Conservation (phyloP, 2,329 filamentous ascomycete genomes). For the Penicillium frequentans region DNA sequence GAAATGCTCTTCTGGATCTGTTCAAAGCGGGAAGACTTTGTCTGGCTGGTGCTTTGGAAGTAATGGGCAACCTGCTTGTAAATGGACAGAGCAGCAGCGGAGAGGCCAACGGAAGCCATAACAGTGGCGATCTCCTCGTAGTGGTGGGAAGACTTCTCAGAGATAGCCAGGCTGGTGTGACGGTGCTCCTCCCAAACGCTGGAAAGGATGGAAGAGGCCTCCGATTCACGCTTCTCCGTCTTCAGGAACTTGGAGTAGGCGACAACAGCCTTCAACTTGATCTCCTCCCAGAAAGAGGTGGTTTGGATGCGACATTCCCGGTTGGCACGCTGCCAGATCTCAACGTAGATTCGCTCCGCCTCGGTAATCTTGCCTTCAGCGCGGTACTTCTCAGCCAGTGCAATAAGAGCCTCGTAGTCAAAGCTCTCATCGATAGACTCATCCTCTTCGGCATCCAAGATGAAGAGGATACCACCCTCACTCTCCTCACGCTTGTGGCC, state of each 20-base stretch:
- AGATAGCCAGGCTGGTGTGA: conserved; percentile 41
- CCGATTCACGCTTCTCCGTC: conserved; percentile 44
- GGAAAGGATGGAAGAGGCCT: conserved; percentile 48
- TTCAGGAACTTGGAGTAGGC: conserved; percentile 51
- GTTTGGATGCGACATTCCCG: conserved; percentile 45
- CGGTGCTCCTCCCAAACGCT: conserved; percentile 53
- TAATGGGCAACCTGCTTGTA: conserved; percentile 45
- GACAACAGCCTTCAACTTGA: conserved; percentile 49
- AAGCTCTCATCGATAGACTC: conserved; percentile 37
- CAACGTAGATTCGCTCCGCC: conserved; percentile 51
- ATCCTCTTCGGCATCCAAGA: conserved; percentile 41
- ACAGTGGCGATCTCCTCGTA: conserved; percentile 45
- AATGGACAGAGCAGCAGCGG: conserved; percentile 47
- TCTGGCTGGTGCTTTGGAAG: conserved; percentile 39
- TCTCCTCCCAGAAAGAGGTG: conserved; percentile 49
- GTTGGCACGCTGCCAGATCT: conserved; percentile 54
- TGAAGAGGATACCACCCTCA: conserved; percentile 20
- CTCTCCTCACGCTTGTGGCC: conserved; percentile 19
- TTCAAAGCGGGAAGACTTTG: conserved; percentile 34
- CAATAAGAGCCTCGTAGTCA: conserved; percentile 38
- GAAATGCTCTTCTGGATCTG: conserved; percentile 48
- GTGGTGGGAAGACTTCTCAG: conserved; percentile 39
- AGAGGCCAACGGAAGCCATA: conserved; percentile 49
- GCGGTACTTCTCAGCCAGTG: conserved; percentile 39
- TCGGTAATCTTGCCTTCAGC: conserved; percentile 32